phyloP scores from a whole-genome alignment of 768 basidiomycete species.

The Clathrus columnatus region DNA sequence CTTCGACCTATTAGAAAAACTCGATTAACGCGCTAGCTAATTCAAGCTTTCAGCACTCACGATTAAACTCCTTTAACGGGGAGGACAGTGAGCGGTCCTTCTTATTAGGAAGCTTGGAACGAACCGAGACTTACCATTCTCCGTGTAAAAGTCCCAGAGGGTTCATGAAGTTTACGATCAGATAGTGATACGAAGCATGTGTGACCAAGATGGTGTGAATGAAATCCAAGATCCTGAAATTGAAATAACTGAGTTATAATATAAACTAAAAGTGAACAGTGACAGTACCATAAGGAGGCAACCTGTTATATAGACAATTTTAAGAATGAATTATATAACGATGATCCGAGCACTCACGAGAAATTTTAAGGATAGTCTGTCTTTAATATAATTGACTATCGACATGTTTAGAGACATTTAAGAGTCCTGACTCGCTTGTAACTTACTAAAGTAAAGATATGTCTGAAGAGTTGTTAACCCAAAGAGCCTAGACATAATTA shows the following conservation, averaged over 20 bases:
- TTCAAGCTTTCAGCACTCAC: background rate
- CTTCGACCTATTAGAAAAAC: background rate
- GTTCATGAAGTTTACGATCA: background rate
- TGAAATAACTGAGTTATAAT: no score
- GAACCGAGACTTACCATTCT: background rate
- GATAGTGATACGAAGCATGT: background rate
- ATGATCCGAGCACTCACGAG: slow-evolving; percentile 1
- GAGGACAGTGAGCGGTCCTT: no score
- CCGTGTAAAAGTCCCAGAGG: background rate
- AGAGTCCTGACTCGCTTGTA: background rate
- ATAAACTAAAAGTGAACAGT: no score
- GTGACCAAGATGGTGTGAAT: background rate
- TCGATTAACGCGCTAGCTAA: background rate
- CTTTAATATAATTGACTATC: slow-evolving; percentile 5
- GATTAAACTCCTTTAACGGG: slow-evolving; percentile 5
- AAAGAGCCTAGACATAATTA: background rate
- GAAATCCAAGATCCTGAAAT: slow-evolving; percentile 5
- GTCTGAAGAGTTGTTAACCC: slow-evolving; percentile 5
- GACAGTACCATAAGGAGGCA: background rate
- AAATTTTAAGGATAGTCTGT: slow-evolving; percentile 3
- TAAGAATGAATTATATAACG: background rate
- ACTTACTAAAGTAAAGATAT: slow-evolving; percentile 3
- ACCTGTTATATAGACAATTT: background rate
- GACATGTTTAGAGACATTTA: background rate
- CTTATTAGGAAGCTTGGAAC: background rate